Evolutionary conservation across 768 basidiomycete species (phyloP), one percentile per base, ranked within the genome.

Genomic region (Mycena galopus): DNA sequence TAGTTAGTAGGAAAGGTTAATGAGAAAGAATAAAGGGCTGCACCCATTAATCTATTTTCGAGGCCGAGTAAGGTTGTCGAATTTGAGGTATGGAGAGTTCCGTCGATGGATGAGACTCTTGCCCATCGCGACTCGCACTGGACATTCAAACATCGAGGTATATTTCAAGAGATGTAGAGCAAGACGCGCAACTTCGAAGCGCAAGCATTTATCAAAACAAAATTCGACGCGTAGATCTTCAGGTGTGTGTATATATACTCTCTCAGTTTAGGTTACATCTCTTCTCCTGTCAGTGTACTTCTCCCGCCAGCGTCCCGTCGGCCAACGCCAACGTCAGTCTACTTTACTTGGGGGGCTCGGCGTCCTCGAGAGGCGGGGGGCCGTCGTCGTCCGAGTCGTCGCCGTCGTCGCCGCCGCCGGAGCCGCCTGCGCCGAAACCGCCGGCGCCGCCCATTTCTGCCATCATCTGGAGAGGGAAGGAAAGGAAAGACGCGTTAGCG

Each of bases 301-400:
- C 23, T n/a, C n/a, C n/a, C n/a, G n/a, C n/a, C n/a, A n/a, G n/a
- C n/a, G n/a, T n/a, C n/a, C n/a, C n/a, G n/a, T n/a, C n/a, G n/a
- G n/a, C n/a, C n/a, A n/a, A n/a, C n/a, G n/a, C n/a, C n/a, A 33
- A n/a, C 7, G 37, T n/a, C 25, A 27, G 23, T n/a, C 23, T 7
- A 8, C 39, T 67, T 64, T 69, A 73, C 57, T 73, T 73, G 27
- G 69, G 37, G 2, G 73, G 64, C 53, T 66, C 66, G 33, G 85
- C 86, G n/a, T 91, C 90, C 83, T 95, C 94, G 57, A 96, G 91
- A 76, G 94, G 93, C 62, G 94, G 94, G 67, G 93, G 94, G 61
- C 90, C 93, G 50, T 91, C 93, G 59, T 90, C 91, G 66, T 90
- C 89, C 8, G 84, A 82, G 67, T 88, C 89, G 50, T 86, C 85